Percentiles rank a stretch among this genome's conserved stretches.
phyloP scores from a whole-genome alignment of 1,139 yeast species.

The Hyphopichia burtonii region DNA sequence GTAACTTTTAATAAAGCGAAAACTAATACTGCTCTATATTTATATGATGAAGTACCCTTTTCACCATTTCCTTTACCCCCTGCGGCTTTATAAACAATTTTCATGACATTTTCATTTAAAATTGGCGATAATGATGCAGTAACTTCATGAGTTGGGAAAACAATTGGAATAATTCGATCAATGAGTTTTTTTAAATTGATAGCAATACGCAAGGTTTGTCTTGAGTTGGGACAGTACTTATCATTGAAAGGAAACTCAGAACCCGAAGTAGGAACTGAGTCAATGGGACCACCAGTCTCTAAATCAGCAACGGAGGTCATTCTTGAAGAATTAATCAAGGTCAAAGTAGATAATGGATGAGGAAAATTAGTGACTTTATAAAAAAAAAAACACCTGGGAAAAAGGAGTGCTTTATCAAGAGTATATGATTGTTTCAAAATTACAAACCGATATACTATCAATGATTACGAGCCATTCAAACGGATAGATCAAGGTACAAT shows the following conservation, averaged over 20 bases:
- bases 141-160: slow-evolving; percentile 50
- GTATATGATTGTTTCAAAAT: too few species aligned
- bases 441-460: too few species aligned
- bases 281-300: neutral
- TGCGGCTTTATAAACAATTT: slow-evolving; percentile 69
- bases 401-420: too few species aligned
- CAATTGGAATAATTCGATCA: slow-evolving; percentile 69
- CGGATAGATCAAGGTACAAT: too few species aligned
- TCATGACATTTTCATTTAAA: slow-evolving; percentile 56
- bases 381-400: too few species aligned
- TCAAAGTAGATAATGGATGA: neutral
- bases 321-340: too few species aligned
- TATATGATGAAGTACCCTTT: slow-evolving; percentile 53
- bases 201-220: slow-evolving; percentile 74
- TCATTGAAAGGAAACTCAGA: slow-evolving; percentile 7
- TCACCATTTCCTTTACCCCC: slow-evolving; percentile 74
- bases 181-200: slow-evolving; percentile 69
- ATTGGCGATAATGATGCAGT: slow-evolving; percentile 61
- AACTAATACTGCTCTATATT: slow-evolving; percentile 65
- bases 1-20: slow-evolving; percentile 75
- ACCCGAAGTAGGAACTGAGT: neutral
- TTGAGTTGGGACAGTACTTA: slow-evolving; percentile 50
- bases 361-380: neutral
- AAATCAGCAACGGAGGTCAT: slow-evolving; percentile 1
- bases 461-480: too few species aligned